Evolutionary conservation across 108 stramenopile genomes (phyloP), one percentile per base, ranked within the genome.

Genomic region (Cyclotella atomus): DNA sequence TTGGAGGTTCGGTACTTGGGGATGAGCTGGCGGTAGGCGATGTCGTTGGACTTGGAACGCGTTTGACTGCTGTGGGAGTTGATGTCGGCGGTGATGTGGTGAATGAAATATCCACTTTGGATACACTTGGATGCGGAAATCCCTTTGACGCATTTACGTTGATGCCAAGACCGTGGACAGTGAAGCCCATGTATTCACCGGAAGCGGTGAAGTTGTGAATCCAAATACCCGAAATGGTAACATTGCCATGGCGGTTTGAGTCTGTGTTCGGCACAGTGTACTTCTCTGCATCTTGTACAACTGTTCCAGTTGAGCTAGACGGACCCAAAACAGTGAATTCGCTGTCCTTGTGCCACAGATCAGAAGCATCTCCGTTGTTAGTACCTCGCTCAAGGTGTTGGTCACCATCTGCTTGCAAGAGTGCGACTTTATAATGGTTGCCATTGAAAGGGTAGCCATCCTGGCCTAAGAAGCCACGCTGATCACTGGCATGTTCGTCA

Each of bases 361-460:
- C 87, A 32, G 23, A 36, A n/a, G 52, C 61, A 76, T 89, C 85
- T 32, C 88, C 88, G 21, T 79, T 50, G 47, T 84, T 78, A 0
- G 24, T 61, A 1, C 82, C 84, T 45, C 29, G 69, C 65, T 93
- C 92, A 60, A 93, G 64, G 45, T 93, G 82, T 59, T 87, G 90
- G 3, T 83, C 65, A 3, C 92, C 92, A 68, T 93, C 92, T 8
- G 89, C 88, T 34, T 75, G 75, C 20, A 93, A 34, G 7, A 93
- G 35, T 2, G 90, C 84, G 5, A 93, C 87, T 41, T 70, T 45
- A 54, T 93, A 93, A 62, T 91, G 90, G 27, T 71, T 71, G 3
- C 79, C 79, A 53, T 89, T 89, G n/a, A 56, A 33, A 8, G 93
- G 93, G 85, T 86, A 94, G 10, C 47, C 70, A 14, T 21, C 50